Percentiles rank a stretch among this genome's conserved stretches.
phyloP scores from a whole-genome alignment of 192 early-diverging fungal species.

The Umbelopsis sp. region DNA sequence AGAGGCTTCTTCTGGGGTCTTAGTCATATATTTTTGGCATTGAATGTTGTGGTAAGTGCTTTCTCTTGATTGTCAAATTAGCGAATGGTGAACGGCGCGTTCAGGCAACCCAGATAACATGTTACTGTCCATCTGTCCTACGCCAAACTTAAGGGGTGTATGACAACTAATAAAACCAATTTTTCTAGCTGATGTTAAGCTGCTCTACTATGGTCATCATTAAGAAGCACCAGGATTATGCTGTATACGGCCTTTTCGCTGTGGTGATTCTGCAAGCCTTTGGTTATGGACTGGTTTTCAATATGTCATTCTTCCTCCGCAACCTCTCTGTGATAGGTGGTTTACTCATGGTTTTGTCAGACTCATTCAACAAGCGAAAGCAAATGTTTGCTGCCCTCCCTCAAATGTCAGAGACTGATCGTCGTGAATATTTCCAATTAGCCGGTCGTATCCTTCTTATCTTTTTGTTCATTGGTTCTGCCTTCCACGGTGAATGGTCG shows the following conservation, averaged over 20 bases:
- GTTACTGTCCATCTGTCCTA: too few relatives aligned
- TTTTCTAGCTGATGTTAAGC: constrained; percentile 66
- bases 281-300: constrained; percentile 93
- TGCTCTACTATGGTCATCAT: constrained; percentile 84
- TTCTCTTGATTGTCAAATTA: neutral
- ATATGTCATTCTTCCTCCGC: constrained; percentile 87
- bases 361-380: constrained; percentile 64
- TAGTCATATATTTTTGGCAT: constrained; percentile 83
- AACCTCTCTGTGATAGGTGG: constrained; percentile 94
- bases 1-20: constrained; percentile 79
- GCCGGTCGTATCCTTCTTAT: constrained; percentile 92
- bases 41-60: constrained; percentile 73
- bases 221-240: constrained; percentile 80
- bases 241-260: constrained; percentile 78
- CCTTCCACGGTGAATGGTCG: constrained; percentile 84
- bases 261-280: constrained; percentile 88
- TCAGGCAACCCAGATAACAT: neutral
- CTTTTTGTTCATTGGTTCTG: constrained; percentile 88
- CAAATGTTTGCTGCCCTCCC: constrained; percentile 91
- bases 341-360: constrained; percentile 92
- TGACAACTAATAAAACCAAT: too few relatives aligned
- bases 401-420: constrained; percentile 79
- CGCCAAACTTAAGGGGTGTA: too few relatives aligned
- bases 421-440: constrained; percentile 89
- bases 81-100: neutral